Conservation (phyloP, 2,329 filamentous ascomycete species). For the Fusarium aywerte region DNA sequence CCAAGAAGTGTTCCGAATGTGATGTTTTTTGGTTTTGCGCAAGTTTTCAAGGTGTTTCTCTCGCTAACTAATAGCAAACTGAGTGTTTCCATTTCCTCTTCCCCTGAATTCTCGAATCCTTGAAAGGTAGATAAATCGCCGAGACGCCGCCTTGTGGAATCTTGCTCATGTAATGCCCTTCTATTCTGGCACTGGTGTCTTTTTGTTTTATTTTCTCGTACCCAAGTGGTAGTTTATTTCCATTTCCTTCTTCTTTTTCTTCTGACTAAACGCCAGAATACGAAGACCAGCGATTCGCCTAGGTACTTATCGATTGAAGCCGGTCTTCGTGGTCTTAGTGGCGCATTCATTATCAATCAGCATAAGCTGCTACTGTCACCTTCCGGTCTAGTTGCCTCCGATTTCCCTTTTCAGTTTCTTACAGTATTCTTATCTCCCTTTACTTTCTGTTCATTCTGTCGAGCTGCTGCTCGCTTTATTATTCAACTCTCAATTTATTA, state of each 20-base stretch:
- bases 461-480: conserved; percentile 28
- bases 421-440: background rate
- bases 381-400: conserved; percentile 17
- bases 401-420: conserved; percentile 19
- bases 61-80: conserved; percentile 15
- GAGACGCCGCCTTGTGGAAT: conserved; percentile 25
- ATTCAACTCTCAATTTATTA: conserved; percentile 3
- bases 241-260: conserved; percentile 12
- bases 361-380: conserved; percentile 31
- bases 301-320: conserved; percentile 34
- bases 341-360: conserved; percentile 33
- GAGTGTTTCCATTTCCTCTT: conserved; percentile 18
- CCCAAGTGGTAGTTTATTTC: conserved; percentile 37
- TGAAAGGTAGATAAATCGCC: conserved; percentile 31
- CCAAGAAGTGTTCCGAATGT: conserved; percentile 35
- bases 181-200: conserved; percentile 24
- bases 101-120: conserved; percentile 26
- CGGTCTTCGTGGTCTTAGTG: conserved; percentile 39
- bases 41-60: conserved; percentile 25
- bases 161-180: conserved; percentile 32
- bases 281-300: conserved; percentile 11
- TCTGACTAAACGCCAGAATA: conserved; percentile 26
- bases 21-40: conserved; percentile 15
- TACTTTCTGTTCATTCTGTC: conserved; percentile 23
- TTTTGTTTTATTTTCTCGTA: conserved; percentile 15